phyloP scores from a whole-genome alignment of 2,329 filamentous ascomycete species.

The Monilinia fructicola region DNA sequence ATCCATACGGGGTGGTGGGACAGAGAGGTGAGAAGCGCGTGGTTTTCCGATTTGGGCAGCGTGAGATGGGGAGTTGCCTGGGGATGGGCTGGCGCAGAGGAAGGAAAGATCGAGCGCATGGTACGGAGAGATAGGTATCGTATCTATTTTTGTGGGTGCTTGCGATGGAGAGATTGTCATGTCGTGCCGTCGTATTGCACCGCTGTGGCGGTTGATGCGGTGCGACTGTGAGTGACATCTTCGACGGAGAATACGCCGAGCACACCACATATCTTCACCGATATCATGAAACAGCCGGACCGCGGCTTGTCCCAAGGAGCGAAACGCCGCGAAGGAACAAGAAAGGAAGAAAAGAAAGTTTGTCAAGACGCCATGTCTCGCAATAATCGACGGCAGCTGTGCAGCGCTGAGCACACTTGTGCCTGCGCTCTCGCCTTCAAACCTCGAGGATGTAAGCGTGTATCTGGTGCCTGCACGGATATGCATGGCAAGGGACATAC shows the following conservation, averaged over 20 bases:
- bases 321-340: neutral
- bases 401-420: neutral
- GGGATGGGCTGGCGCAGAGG: neutral
- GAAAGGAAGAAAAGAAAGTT: neutral
- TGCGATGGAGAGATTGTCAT: neutral
- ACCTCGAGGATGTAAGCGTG: slow-evolving; percentile 3
- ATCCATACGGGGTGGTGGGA: neutral
- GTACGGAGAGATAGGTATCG: neutral
- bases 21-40: neutral
- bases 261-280: neutral
- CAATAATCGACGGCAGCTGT: neutral
- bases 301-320: neutral
- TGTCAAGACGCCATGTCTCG: neutral
- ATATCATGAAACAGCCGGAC: neutral
- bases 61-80: neutral
- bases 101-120: neutral
- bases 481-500: neutral
- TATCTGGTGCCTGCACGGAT: slow-evolving; percentile 11
- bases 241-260: neutral
- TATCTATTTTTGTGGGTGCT: neutral
- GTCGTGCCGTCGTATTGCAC: neutral
- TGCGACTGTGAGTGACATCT: neutral
- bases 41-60: neutral
- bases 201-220: neutral
- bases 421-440: neutral